Evolutionary conservation across 73 alveolate genomes (phyloP).

Genomic region (Strombidium stylifer): DNA sequence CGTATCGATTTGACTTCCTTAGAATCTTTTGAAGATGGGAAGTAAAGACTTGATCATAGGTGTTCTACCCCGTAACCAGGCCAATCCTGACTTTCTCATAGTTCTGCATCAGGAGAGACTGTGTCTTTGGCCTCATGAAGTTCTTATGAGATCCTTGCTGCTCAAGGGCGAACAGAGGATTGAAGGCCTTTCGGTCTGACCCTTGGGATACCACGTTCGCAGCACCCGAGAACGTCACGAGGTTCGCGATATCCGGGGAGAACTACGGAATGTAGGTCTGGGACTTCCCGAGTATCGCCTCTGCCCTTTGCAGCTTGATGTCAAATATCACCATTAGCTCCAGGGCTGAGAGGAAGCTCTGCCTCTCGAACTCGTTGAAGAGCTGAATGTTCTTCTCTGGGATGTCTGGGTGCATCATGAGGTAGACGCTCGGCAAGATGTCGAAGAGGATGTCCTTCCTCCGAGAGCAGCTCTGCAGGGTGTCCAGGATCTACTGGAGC

Average conservation of each 20-base stretch:
- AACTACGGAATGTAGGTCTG: constrained; percentile 19
- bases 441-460: constrained; percentile 18
- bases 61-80: too few relatives aligned
- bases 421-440: constrained; percentile 14
- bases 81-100: constrained; percentile 25
- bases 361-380: constrained; percentile 15
- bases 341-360: constrained; percentile 16
- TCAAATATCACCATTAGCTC: constrained; percentile 37
- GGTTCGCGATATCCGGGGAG: constrained; percentile 9
- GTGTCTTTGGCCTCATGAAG: constrained; percentile 19
- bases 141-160: not conserved
- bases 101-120: constrained; percentile 9
- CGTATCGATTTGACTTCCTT: too few relatives aligned
- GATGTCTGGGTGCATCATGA: constrained; percentile 36
- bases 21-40: too few relatives aligned
- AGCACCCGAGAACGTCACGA: constrained; percentile 20
- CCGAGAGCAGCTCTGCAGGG: constrained; percentile 1
- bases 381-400: constrained; percentile 31
- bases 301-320: not conserved
- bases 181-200: too few relatives aligned
- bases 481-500: too few relatives aligned
- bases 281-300: not conserved
- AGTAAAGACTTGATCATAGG: too few relatives aligned
- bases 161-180: too few relatives aligned
- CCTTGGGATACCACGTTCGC: too few relatives aligned